A percentile compares a stretch with the other conserved stretches of the same genome.
Evolutionary conservation across 495 filamentous ascomycete genomes (phyloP).

Genomic region (Penicillium macrosclerotiorum): DNA sequence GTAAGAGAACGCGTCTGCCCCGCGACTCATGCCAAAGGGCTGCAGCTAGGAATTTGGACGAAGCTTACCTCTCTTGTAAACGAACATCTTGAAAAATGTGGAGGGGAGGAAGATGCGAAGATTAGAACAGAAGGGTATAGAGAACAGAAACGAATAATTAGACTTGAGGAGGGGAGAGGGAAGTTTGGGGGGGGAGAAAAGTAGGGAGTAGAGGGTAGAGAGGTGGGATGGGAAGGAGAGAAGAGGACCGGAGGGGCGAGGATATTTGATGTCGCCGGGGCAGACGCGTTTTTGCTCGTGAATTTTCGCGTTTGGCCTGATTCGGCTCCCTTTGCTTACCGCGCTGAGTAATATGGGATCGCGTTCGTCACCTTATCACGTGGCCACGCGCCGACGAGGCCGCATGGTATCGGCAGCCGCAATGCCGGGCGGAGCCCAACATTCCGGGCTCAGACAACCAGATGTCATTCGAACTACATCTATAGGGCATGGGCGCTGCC

Average conservation of each 20-base stretch:
- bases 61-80: slow-evolving; percentile 67
- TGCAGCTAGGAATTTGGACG: not conserved
- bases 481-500: not conserved
- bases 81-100: slow-evolving; percentile 54
- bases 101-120: slow-evolving; percentile 11
- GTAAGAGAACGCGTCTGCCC: slow-evolving; percentile 2
- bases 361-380: slow-evolving; percentile 26
- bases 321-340: slow-evolving; percentile 25
- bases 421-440: slow-evolving; percentile 9
- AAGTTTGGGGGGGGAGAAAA: slow-evolving; percentile 18
- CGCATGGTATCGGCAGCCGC: slow-evolving; percentile 12
- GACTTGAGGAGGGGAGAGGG: slow-evolving; percentile 1
- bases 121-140: slow-evolving; percentile 14
- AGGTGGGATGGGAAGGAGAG: slow-evolving; percentile 25
- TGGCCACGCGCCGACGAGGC: slow-evolving; percentile 17
- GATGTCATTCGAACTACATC: not conserved
- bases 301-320: slow-evolving; percentile 42
- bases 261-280: slow-evolving; percentile 39
- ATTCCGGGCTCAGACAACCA: slow-evolving; percentile 26
- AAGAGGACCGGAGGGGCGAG: slow-evolving; percentile 37
- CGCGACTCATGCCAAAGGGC: slow-evolving; percentile 2
- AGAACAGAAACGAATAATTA: slow-evolving; percentile 12
- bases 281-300: slow-evolving; percentile 40
- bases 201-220: slow-evolving; percentile 17
- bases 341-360: slow-evolving; percentile 16